Base-by-base conservation (phyloP, 306 rosid species). In the Rosa chinensis region DNA sequence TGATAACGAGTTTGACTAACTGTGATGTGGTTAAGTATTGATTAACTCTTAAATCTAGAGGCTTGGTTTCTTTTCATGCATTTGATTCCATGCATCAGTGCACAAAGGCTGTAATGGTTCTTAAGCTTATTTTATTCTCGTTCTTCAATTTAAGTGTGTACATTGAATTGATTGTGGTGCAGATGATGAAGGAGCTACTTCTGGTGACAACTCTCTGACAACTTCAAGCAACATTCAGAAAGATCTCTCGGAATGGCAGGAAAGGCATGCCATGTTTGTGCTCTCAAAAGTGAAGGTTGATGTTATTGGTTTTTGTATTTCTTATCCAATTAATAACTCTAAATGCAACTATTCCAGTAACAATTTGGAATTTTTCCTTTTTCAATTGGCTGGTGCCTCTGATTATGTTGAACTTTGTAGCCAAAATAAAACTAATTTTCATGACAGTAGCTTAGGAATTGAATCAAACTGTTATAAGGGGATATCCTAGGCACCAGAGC, bases 231-330 rank as follows among this genome's bases (percentile, higher is more conserved):
- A 72, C 71, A 77, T 78, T 53, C 81, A 85, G 73, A 81, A 78
- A 50, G 93, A 92, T 86, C 97, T 92, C 71, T 92, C 97, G 7
- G 84, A 89, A 68, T 94, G 98, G 98, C 98, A 94, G 84, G 89
- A 91, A 85, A 89, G 80, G 74, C 98, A 94, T 76, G 98, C 98
- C 5, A 77, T 67, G 72, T 90, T 92, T 76, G 78, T 92, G 71
- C 94, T 94, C n/a, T 91, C 94, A 32, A 88, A 82, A 88, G 93
- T 86, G 40, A 94, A 92, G 97, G 97, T 94, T 75, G 50, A 56
- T 78, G 53, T 69, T 5, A 9, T 16, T 45, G 42, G 18, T 32
- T 66, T 45, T 32, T 74, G 68, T 45, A 23, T 39, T 39, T 23
- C 47, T 59, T 45, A 35, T 32, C 61, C 20, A 32, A 45, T 75